These are phyloP conservation scores for Fusarium concolor DNA, from an alignment of 2,329 filamentous ascomycete genomes.

Conservation along the genomic window DNA sequence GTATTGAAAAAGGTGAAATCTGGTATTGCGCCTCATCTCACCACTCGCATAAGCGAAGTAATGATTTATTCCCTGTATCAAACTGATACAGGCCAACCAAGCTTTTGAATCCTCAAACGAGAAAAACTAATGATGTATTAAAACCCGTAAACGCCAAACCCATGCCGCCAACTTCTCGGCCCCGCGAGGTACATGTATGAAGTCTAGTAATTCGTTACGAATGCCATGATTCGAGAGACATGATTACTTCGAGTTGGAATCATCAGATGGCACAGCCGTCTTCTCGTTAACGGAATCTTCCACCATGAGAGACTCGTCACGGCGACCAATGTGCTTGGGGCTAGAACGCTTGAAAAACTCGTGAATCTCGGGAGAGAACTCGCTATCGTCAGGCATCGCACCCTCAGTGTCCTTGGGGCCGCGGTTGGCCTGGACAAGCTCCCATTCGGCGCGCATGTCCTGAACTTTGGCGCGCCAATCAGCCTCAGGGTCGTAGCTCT, in stretches of 20 bases:
- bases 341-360: constrained; percentile 63
- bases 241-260: constrained; percentile 33
- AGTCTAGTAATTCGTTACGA: not conserved
- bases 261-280: constrained; percentile 30
- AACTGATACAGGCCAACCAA: not conserved
- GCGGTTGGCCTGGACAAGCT: constrained; percentile 60
- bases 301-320: constrained; percentile 41
- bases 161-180: constrained; percentile 37
- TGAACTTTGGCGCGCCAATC: constrained; percentile 88
- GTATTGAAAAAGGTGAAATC: not conserved
- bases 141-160: constrained; percentile 39
- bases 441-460: constrained; percentile 79
- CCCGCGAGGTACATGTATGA: constrained; percentile 1
- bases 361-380: constrained; percentile 65
- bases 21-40: not conserved
- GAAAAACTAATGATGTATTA: not conserved
- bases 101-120: not conserved
- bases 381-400: constrained; percentile 58
- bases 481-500: constrained; percentile 82
- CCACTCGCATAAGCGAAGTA: not conserved
- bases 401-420: constrained; percentile 62
- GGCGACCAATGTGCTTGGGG: constrained; percentile 44
- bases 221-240: not conserved
- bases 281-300: constrained; percentile 48
- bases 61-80: not conserved